Percentiles rank a stretch among this genome's conserved stretches.
Conservation (phyloP, 805 yeast genomes). For the Teunomyces barrocoloradensis region DNA sequence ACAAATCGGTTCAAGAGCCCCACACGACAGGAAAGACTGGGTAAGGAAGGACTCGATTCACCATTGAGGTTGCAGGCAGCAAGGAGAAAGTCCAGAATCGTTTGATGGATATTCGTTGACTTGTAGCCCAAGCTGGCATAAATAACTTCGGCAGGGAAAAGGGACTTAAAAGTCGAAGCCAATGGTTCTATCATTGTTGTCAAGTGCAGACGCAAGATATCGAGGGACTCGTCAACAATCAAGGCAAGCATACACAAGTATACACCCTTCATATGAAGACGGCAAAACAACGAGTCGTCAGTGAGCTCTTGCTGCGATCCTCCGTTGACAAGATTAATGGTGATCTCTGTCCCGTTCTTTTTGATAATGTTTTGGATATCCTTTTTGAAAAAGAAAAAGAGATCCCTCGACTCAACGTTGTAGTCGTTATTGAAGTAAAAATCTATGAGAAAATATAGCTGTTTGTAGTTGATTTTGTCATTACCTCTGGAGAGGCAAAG, state of each 20-base stretch:
- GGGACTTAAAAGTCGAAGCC: conserved; percentile 12
- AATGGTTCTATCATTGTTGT: conserved; percentile 9
- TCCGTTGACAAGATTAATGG: conserved; percentile 5
- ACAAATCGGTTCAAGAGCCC: conserved; percentile 23
- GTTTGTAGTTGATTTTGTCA: conserved; percentile 19
- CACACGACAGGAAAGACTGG: conserved; percentile 17
- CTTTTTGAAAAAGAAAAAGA: conserved; percentile 23
- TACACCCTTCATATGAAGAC: conserved; percentile 23
- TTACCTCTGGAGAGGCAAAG: conserved; percentile 16
- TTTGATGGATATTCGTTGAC: conserved; percentile 9
- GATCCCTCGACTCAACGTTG: conserved; percentile 20
- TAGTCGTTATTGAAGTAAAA: conserved; percentile 22
- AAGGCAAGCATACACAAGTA: conserved; percentile 30
- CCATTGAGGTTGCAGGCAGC: background rate
- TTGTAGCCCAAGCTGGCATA: conserved; percentile 16
- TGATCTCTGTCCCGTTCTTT: conserved; percentile 15
- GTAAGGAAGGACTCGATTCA: conserved; percentile 12
- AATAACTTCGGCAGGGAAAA: conserved; percentile 25
- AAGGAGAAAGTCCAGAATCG: conserved; percentile 12
- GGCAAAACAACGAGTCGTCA: conserved; percentile 15
- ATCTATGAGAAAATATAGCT: conserved; percentile 29
- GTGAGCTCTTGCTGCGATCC: conserved; percentile 6
- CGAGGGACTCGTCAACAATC: conserved; percentile 31
- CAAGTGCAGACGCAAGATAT: conserved; percentile 13
- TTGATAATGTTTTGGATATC: conserved; percentile 21